Percentiles rank a stretch among this genome's conserved stretches.
Evolutionary conservation across 1,284 basidiomycete species (phyloP).

Genomic region (Anthracocystis walkeri): DNA sequence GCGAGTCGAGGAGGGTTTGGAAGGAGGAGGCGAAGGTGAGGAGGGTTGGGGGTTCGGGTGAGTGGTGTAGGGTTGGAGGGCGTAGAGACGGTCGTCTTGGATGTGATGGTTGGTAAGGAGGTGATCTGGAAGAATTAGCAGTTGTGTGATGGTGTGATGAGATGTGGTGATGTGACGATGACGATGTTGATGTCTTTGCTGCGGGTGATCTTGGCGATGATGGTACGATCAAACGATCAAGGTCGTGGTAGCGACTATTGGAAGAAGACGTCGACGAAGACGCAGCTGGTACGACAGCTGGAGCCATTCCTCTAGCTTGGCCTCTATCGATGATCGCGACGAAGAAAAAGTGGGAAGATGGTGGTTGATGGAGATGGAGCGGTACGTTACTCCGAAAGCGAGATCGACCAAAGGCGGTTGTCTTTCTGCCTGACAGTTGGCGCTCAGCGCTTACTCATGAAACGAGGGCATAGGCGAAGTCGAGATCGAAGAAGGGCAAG

Average conservation of each 20-base stretch:
- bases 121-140: neutral
- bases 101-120: neutral
- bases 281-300: conserved; percentile 11
- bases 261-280: conserved; percentile 2
- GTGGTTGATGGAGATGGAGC: neutral
- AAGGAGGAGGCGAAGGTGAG: conserved; percentile 41
- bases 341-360: neutral
- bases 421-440: no score
- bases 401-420: neutral
- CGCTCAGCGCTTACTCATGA: no score
- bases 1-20: conserved; percentile 39
- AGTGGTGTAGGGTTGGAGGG: conserved; percentile 3
- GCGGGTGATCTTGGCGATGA: conserved; percentile 3
- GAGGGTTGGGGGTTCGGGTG: conserved; percentile 24
- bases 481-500: no score
- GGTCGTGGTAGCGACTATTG: no score
- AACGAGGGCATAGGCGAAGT: no score
- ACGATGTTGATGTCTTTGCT: neutral
- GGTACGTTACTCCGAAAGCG: neutral
- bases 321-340: neutral
- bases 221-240: neutral
- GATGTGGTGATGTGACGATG: neutral
- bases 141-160: neutral
- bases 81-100: neutral
- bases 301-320: conserved; percentile 13